phyloP scores from a whole-genome alignment of 1,284 basidiomycete species.

The Ustilago curta region DNA sequence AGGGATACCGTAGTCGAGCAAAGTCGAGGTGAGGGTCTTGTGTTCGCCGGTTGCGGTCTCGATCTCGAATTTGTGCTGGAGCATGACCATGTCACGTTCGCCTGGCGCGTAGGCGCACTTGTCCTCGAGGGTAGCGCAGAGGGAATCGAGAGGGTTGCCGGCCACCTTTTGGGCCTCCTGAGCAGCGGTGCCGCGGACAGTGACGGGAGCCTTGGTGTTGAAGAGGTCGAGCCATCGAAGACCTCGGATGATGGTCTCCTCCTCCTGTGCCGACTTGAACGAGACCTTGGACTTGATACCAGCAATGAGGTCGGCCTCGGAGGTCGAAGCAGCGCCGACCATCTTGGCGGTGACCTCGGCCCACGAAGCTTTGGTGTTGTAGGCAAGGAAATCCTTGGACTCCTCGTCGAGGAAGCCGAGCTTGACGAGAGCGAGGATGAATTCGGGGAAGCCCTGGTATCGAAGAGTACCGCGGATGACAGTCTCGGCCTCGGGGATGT shows the following conservation, averaged over 20 bases:
- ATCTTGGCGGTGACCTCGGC: constrained; percentile 82
- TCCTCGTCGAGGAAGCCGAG: constrained; percentile 86
- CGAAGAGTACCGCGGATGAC: constrained; percentile 92
- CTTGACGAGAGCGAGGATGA: constrained; percentile 87
- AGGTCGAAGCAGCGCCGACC: constrained; percentile 79
- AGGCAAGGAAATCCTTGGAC: constrained; percentile 78
- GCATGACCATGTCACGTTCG: constrained; percentile 95
- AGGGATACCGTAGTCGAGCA: constrained; percentile 87
- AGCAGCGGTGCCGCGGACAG: constrained; percentile 67
- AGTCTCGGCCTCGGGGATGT: constrained; percentile 93
- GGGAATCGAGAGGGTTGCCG: constrained; percentile 90
- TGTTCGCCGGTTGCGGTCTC: constrained; percentile 72
- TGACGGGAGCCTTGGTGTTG: constrained; percentile 73
- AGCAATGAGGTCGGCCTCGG: constrained; percentile 69
- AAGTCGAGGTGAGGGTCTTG: constrained; percentile 89
- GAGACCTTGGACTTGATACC: constrained; percentile 55
- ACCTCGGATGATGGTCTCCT: constrained; percentile 57
- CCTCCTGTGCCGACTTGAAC: constrained; percentile 59
- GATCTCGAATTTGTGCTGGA: constrained; percentile 83
- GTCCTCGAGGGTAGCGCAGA: constrained; percentile 88
- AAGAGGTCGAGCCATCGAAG: constrained; percentile 94
- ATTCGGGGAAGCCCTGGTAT: constrained; percentile 98
- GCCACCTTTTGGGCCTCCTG: constrained; percentile 76
- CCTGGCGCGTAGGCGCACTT: constrained; percentile 91
- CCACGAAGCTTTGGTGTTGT: constrained; percentile 69